Evolutionary conservation across 2,329 filamentous ascomycete species (phyloP).

Genomic region (Hypoxylon sp.): DNA sequence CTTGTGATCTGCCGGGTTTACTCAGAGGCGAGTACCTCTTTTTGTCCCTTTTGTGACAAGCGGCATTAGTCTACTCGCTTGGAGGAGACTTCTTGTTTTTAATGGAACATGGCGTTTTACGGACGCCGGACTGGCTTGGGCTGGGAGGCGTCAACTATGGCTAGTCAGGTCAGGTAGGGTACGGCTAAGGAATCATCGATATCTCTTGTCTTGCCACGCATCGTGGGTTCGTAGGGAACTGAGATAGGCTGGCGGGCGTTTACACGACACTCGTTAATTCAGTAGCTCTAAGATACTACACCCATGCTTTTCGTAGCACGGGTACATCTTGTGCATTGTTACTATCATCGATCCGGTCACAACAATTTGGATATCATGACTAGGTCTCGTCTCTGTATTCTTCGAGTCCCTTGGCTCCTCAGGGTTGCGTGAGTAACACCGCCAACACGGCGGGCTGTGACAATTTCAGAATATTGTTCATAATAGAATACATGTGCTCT

Average conservation of each 20-base stretch:
- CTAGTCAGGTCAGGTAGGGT: not conserved
- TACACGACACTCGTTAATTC: not conserved
- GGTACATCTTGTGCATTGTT: not conserved
- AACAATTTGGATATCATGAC: no score
- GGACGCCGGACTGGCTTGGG: not conserved
- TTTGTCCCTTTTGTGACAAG: no score
- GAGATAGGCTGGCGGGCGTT: not conserved
- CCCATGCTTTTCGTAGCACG: not conserved
- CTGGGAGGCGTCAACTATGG: no score
- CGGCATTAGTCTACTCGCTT: no score
- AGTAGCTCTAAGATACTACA: not conserved
- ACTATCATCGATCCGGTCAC: no score
- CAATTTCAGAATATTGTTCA: no score
- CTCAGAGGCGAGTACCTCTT: not conserved
- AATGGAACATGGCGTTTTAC: not conserved
- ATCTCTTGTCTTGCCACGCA: not conserved
- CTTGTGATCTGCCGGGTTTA: conserved; percentile 53
- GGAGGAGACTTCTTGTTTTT: not conserved
- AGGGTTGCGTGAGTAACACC: no score
- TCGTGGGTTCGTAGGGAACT: not conserved
- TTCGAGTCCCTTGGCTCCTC: no score
- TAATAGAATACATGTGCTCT: no score
- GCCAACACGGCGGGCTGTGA: no score
- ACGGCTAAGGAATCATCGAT: not conserved
- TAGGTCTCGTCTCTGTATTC: no score